Base-by-base conservation (phyloP, 768 basidiomycete species). In the Pholiota conissans region DNA sequence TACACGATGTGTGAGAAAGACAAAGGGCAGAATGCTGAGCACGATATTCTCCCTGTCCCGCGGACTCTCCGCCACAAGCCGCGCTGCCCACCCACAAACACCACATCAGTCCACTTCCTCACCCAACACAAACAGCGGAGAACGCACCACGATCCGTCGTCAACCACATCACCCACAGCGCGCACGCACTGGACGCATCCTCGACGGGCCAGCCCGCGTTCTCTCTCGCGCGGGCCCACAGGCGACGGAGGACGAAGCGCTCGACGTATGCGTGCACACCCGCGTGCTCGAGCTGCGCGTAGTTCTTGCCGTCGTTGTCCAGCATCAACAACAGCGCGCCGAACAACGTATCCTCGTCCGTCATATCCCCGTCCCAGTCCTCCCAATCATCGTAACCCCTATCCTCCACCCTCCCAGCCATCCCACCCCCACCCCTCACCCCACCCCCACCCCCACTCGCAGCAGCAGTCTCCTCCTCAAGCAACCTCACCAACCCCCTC, bases 231-330 rank as follows among this genome's bases (percentile, higher is more conserved):
- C 88, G 61, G 30, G 79, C 73, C 74, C 81, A 81, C 26, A 87
- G 72, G 6, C 77, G 76, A n/a, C 64, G 65, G 29, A 74, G 75
- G 32, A 85, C 67, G 55, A 78, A 83, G 1, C 54, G 18, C 47
- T 80, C 76, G 8, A 83, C 73, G 40, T 81, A 84, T 4, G 58
- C 59, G 34, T 76, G 74, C 3, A 85, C 73, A 3, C 79, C 78
- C 0, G 83, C 86, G 22, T 70, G 73, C 55, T 80, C 74, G 48
- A 90, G 80, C 69, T 85, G 85, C 3, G 63, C 71, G 32, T 76
- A 74, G 66, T 90, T 90, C 66, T 78, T 79, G 30, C 86, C 86
- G 69, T 90, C 87, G 70, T 87, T 84, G 60, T 90, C 88, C 3
- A 81, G 70, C 68, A 86, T 67, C 76, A 90, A 80, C 40, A 86